Evolutionary conservation across 1,284 basidiomycete genomes (phyloP).

Genomic region (Mycosarcoma mackinlayi): DNA sequence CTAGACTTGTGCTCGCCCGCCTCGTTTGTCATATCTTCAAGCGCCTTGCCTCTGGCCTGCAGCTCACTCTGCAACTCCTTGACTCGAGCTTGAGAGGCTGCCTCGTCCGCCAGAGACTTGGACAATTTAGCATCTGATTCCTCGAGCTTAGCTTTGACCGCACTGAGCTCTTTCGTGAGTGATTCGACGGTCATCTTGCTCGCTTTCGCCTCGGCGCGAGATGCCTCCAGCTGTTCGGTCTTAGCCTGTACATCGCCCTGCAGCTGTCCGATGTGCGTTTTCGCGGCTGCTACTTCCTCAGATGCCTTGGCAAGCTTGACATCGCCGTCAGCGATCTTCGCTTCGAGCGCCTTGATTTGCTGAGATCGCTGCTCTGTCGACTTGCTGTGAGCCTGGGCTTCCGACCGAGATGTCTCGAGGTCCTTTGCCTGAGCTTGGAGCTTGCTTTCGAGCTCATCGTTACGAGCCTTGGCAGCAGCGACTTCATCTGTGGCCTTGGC

Average conservation of each 20-base stretch:
- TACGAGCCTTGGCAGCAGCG: constrained; percentile 14
- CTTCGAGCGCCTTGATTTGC: constrained; percentile 25
- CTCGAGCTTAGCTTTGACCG: constrained; percentile 8
- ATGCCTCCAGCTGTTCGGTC: constrained; percentile 15
- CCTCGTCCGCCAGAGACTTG: neutral
- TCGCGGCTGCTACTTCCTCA: constrained; percentile 12
- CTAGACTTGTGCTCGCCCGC: constrained; percentile 9
- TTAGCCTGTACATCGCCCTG: constrained; percentile 12
- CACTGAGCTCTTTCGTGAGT: constrained; percentile 3
- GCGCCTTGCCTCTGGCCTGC: constrained; percentile 6
- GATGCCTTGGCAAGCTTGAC: constrained; percentile 10
- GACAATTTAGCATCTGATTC: constrained; percentile 8
- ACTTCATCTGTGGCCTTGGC: constrained; percentile 17
- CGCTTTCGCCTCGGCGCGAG: constrained; percentile 11
- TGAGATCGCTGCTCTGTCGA: constrained; percentile 20
- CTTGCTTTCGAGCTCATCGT: constrained; percentile 20
- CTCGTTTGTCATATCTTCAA: constrained; percentile 11
- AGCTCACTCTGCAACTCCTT: constrained; percentile 12
- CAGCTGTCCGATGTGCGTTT: constrained; percentile 15
- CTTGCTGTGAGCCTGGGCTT: constrained; percentile 12
- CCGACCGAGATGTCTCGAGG: constrained; percentile 14
- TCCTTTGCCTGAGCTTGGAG: constrained; percentile 22
- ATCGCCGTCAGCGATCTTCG: constrained; percentile 13
- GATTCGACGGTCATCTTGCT: constrained; percentile 10
- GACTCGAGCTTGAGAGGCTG: constrained; percentile 5